Evolutionary conservation across 129 eudicot genomes (phyloP), one percentile per base, ranked within the genome.

Genomic region (Centella asiatica): DNA sequence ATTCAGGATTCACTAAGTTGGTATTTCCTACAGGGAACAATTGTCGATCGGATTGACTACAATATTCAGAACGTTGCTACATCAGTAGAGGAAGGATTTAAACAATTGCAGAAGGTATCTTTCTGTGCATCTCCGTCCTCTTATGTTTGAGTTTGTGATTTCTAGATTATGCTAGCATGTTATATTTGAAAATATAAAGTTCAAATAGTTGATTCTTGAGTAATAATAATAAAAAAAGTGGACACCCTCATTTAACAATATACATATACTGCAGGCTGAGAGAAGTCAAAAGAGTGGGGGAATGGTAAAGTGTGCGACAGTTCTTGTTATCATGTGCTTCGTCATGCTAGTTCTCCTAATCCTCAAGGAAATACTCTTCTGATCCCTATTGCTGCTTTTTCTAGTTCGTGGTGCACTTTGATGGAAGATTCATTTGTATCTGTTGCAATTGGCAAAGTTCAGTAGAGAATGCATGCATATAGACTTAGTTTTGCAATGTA

Each of bases 21-120:
- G 19, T 66, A 60, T 19, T 47, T 24, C 28, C 33, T 62, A 45
- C 79, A 89, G 97, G 97, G 97, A 42, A 89, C 97, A 15, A 85
- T 89, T 55, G 86, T 85, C 66, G 97, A 89, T 71, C 69, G 97
- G 76, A 89, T 89, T 68, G 97, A 89, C 74, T 74, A 89, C 84
- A 89, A 89, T 70, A 80, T 89, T 71, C 86, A 87, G 77, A 85
- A 85, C 76, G 95, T 85, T 42, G 81, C 88, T 24, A 83, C 90
- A 44, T 67, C 95, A 2, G 92, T 89, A 53, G 90, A 89, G 58
- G 90, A 89, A 56, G 97, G 97, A 60, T 74, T 89, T 46, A 89
- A 89, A 76, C 95, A 89, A 77, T 71, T 89, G 44, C 65, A 83
- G 67, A 85, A 89, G 85, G 97, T 85, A 5, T 74, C n/a, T 57